These are phyloP conservation scores for Cytospora piceae DNA, from an alignment of 2,329 filamentous ascomycete genomes.

Conservation along the genomic window DNA sequence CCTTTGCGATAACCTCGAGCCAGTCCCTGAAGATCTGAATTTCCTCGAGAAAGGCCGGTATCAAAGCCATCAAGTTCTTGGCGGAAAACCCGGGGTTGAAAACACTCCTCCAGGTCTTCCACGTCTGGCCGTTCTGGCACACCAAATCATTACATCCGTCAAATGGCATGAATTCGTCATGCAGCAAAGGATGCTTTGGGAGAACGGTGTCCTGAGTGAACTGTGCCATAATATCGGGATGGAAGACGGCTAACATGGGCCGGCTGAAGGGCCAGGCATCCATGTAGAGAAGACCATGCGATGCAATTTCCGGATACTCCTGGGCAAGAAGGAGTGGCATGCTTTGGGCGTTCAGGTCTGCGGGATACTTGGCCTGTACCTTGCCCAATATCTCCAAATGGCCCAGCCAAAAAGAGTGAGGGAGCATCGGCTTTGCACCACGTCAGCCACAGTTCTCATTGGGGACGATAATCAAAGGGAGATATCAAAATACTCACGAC, in stretches of 20 bases:
- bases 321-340: slow-evolving; percentile 34
- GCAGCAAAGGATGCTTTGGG: slow-evolving; percentile 40
- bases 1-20: slow-evolving; percentile 6
- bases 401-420: slow-evolving; percentile 42
- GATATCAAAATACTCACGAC: slow-evolving; percentile 34
- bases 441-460: not conserved
- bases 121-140: slow-evolving; percentile 43
- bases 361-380: slow-evolving; percentile 36
- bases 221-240: slow-evolving; percentile 44
- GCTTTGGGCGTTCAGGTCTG: slow-evolving; percentile 36
- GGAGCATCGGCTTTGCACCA: slow-evolving; percentile 37
- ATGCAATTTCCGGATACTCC: slow-evolving; percentile 38
- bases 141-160: slow-evolving; percentile 41
- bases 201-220: slow-evolving; percentile 40
- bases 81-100: slow-evolving; percentile 46
- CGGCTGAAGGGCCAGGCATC: slow-evolving; percentile 44
- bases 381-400: slow-evolving; percentile 38
- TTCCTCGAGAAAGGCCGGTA: slow-evolving; percentile 35
- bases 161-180: slow-evolving; percentile 37
- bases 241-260: slow-evolving; percentile 42
- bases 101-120: slow-evolving; percentile 42
- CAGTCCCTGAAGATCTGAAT: slow-evolving; percentile 26
- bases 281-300: slow-evolving; percentile 41
- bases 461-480: not conserved
- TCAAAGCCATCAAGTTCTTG: slow-evolving; percentile 42